Base-by-base conservation (phyloP, 2,329 filamentous ascomycete species). In the Coniochaeta prunicola region DNA sequence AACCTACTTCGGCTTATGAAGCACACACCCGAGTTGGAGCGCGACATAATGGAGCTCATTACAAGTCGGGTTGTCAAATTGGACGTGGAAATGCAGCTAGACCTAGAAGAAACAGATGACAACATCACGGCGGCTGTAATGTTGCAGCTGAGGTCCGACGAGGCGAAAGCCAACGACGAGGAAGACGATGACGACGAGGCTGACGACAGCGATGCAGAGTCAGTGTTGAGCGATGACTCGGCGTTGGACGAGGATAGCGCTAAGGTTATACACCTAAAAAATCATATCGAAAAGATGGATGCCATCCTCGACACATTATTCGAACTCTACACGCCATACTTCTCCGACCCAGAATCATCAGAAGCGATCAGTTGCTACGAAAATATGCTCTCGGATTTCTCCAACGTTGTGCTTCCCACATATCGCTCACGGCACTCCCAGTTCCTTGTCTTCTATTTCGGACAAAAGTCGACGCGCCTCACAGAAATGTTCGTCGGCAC, bases 401-500 rank as follows among this genome's bases (percentile, higher is more conserved):
- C 88, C 61, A 89, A 85, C 69, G 91, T 92, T 67, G 91, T 99
- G 60, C 81, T 99, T 31, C 92, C 92, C 3, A 96, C 92, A 15
- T 92, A 94, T 70, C 90, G 91, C 65, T 96, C 92, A 26, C 87
- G 94, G 34, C 93, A 97, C 71, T 92, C 92, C 0, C 94, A 99
- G 68, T 99, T 97, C 67, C 83, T 99, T 54, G 82, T 97, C 56
- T 99, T 99, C 74, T 93, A 97, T 74, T 97, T 96, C 70, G 90
- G 90, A 17, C 93, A 99, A 72, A 84, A 83, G 59, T 90, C 91
- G 9, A 86, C 89, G 31, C 81, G 83, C 50, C 84, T 96, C 54
- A 88, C 91, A 59, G 90, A 94, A 67, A 84, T 87, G 55, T 97
- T 97, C 68, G 88, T 90, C 48, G 88, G 88, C 34, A 88, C 87